Evolutionary conservation across 2,329 filamentous ascomycete genomes (phyloP), one percentile per base, ranked within the genome.

Genomic region (Dothistroma pini): DNA sequence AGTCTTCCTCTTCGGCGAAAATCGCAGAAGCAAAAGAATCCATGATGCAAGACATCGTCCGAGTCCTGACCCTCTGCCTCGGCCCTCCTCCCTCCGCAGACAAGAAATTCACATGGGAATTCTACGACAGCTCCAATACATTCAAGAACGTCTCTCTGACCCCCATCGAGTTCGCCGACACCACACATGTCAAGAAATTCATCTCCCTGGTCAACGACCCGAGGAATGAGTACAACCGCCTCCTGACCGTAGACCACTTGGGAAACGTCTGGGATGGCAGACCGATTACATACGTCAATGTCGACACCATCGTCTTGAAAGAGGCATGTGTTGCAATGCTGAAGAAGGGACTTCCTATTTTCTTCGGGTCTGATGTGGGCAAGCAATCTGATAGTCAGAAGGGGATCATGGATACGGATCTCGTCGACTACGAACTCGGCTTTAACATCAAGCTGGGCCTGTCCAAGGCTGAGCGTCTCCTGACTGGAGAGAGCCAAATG

Each of bases 291-390:
- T 96, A 96, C 72, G 85, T 96, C 70, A 96, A 96, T 72, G 90
- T 95, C 16, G 82, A 87, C 62, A 92, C 92, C 81, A 63, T 75
- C 58, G 82, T 84, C 0, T 86, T 96, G 67, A 96, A 96, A 76
- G 72, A 78, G 0, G 86, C 89, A 0, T 89, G 88, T 68, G 85
- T 96, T 54, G 80, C 84, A 32, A 95, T 92, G 90, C 84, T 96
- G 54, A 84, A 86, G 71, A 86, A 87, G 11, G 91, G 90, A 1
- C 77, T 90, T 5, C 91, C 92, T 10, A 84, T 96, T 55, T 96
- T 96, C 82, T 96, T 96, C 73, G 92, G 92, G 59, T 89, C 85
- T 55, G 92, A 96, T 70, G 91, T 96, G 0, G 91, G 91, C 64
- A 90, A 96, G 74, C 93, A 89, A 75, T 89, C 85, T 59, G 87